Percentiles rank a stretch among this genome's conserved stretches.
Conservation (phyloP, 1,139 yeast species). For the Candida buenavistaensis region DNA sequence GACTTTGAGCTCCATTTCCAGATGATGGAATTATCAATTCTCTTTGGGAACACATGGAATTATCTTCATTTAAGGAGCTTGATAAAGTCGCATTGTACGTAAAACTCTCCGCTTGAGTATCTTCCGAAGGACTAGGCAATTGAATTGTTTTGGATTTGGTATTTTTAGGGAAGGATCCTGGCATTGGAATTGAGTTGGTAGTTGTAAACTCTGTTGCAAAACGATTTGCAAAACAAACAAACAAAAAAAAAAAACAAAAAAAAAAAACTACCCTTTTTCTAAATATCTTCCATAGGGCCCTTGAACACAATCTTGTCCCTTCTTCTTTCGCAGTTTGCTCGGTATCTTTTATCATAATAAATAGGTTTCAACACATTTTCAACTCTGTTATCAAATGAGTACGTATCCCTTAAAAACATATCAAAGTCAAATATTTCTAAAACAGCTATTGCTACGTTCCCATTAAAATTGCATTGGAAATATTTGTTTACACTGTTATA, state of each 20-base stretch:
- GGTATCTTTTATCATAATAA: conserved; percentile 21
- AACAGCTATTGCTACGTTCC: conserved; percentile 19
- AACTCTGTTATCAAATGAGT: conserved; percentile 17
- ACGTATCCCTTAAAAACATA: conserved; percentile 32
- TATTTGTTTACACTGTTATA: conserved; percentile 14
- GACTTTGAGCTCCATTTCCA: conserved; percentile 3
- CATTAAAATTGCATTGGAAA: conserved; percentile 13
- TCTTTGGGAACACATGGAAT: conserved; percentile 3
- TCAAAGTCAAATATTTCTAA: conserved; percentile 28
- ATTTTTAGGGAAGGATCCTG: background rate
- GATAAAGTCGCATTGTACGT: conserved; percentile 3
- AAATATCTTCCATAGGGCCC: too few species aligned
- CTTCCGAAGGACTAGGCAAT: conserved; percentile 2
- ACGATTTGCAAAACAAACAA: background rate
- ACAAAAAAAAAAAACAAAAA: conserved; percentile 4
- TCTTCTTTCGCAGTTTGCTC: too few species aligned
- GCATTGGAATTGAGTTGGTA: too few species aligned
- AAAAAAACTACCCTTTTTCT: background rate
- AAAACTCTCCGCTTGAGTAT: background rate
- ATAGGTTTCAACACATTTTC: conserved; percentile 22
- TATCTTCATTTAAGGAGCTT: conserved; percentile 1
- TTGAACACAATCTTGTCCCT: too few species aligned
- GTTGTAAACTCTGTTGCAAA: too few species aligned
- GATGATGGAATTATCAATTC: conserved; percentile 5
- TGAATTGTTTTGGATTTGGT: background rate